Conservation (phyloP, 2,329 filamentous ascomycete genomes). For the Arthrobotrys sinensis region DNA sequence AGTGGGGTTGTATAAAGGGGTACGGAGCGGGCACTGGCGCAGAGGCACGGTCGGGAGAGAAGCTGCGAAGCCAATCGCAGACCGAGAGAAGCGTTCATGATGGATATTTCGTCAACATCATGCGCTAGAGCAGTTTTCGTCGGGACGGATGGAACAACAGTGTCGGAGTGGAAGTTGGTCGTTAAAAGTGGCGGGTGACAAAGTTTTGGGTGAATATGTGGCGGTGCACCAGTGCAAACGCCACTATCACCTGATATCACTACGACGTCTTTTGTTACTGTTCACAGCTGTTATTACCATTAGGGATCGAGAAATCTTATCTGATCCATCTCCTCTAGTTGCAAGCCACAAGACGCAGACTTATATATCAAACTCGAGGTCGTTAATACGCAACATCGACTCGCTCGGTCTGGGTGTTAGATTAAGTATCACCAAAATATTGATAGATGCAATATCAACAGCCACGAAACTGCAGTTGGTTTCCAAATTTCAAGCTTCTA, state of each 20-base stretch:
- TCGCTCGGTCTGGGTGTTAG: no score
- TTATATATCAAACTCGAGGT: no score
- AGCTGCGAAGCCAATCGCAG: slow-evolving; percentile 57
- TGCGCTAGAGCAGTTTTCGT: slow-evolving; percentile 11
- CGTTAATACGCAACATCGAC: no score
- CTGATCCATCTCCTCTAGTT: no score
- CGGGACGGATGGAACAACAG: background rate
- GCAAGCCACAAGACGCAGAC: no score
- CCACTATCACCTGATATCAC: slow-evolving; percentile 15
- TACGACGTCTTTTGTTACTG: background rate
- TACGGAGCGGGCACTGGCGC: slow-evolving; percentile 8
- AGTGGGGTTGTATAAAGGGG: slow-evolving; percentile 31
- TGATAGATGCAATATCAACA: no score
- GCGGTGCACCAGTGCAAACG: background rate
- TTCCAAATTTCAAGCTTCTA: no score
- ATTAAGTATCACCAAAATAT: no score
- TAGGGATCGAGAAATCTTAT: no score
- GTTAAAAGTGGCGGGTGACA: background rate
- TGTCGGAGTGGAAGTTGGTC: no score
- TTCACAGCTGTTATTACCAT: no score
- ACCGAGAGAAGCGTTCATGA: slow-evolving; percentile 54
- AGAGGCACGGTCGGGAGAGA: slow-evolving; percentile 35
- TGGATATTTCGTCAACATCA: slow-evolving; percentile 52
- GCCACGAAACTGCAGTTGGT: no score
- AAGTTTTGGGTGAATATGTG: slow-evolving; percentile 18